Conservation (phyloP, 73 alveolate genomes). For the Paramecium pentaurelia region DNA sequence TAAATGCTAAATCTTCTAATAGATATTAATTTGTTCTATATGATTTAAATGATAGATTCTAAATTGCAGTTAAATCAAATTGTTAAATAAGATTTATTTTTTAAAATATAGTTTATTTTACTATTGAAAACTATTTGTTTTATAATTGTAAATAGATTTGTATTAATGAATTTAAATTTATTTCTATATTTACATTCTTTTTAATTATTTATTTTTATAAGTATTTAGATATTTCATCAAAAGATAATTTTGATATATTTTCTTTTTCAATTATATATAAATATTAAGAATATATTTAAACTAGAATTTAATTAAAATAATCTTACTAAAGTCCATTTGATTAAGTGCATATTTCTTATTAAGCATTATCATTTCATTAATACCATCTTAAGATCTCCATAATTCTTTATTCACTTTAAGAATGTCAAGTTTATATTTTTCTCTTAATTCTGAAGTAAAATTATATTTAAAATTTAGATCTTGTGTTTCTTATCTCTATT, state of each 20-base stretch:
- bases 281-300: background rate
- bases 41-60: background rate
- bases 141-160: background rate
- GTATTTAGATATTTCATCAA: background rate
- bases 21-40: background rate
- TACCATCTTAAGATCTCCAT: background rate
- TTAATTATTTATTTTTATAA: background rate
- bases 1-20: background rate
- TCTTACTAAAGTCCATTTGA: background rate
- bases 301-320: background rate
- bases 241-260: background rate
- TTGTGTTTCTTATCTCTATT: slow-evolving; percentile 6
- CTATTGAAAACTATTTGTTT: background rate
- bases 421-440: background rate
- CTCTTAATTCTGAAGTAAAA: background rate
- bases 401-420: background rate
- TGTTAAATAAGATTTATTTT: background rate
- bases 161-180: background rate
- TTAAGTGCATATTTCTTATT: background rate
- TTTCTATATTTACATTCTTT: background rate
- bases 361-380: background rate
- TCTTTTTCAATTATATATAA: background rate
- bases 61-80: background rate
- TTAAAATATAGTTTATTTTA: background rate
- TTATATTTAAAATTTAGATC: background rate